Base-by-base conservation (phyloP, 495 filamentous ascomycete genomes). In the Xylaria nigripes region DNA sequence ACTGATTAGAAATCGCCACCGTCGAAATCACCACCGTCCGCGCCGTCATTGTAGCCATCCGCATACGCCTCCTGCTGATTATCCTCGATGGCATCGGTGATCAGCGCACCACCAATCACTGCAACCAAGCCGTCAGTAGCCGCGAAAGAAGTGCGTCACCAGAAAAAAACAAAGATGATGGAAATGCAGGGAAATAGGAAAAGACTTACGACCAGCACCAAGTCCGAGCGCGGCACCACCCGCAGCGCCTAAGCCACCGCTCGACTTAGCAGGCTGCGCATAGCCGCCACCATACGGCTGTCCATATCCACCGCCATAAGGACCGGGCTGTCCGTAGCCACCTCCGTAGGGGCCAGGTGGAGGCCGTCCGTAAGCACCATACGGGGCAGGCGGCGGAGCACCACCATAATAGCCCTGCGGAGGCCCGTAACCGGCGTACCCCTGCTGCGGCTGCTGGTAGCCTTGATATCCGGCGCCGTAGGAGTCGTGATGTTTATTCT, bases 211-310 rank as follows among this genome's bases (percentile, higher is more conserved):
- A 50, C 89, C 89, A 51, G 83, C 89, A 44, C 87, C 89, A 8
- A 88, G 62, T 66, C 89, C 89, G 55, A 92, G 68, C 16, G 87
- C 89, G 8, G 85, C 86, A 23, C 80, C 86, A 43, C 86, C 86
- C 1, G 73, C 80, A 41, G 73, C 73, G 19, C 86, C 87, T 74
- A 89, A 76, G 0, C 85, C 83, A 40, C 74, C 65, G 38, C 74
- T 76, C 29, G 63, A 27, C 46, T 56, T 67, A 55, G 58, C 65
- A 16, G 38, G 25, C 29, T 59, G 59, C 8, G 46, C 24, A 13
- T 51, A 45, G 48, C 50, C 44, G 16, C 58, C 61, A 8, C 66
- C 62, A 45, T 70, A 72, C 10, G 65, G 69, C 18, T 66, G 68
- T 15, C 56, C 55, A 56, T 70, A 69, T 8, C 72, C 72, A 30